Evolutionary conservation across 2,329 filamentous ascomycete species (phyloP).

Genomic region (Sporothrix humicola): DNA sequence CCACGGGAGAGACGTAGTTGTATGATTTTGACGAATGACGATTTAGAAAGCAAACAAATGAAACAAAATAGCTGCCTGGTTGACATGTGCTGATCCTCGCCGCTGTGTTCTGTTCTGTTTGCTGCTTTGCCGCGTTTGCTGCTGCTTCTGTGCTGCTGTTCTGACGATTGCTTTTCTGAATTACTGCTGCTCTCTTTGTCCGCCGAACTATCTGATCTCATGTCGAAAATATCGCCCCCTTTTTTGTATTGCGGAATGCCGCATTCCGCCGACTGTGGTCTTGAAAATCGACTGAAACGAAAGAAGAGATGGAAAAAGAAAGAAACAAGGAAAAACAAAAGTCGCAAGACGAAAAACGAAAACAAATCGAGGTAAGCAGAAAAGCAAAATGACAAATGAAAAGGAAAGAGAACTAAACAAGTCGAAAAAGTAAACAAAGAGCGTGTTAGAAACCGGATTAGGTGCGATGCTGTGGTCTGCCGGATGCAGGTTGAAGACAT

Average conservation of each 20-base stretch:
- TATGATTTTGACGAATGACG: constrained; percentile 23
- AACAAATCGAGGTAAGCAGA: constrained; percentile 12
- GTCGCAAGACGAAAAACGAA: neutral
- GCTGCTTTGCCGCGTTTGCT: constrained; percentile 18
- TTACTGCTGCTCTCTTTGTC: constrained; percentile 35
- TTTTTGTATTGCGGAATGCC: constrained; percentile 21
- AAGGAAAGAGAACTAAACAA: constrained; percentile 25
- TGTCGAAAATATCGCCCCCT: constrained; percentile 34
- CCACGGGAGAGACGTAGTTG: constrained; percentile 22
- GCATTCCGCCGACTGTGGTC: constrained; percentile 29
- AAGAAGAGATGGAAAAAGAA: neutral
- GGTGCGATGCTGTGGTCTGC: neutral
- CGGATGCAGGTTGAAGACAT: constrained; percentile 10
- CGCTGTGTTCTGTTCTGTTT: constrained; percentile 21
- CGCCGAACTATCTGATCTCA: constrained; percentile 38
- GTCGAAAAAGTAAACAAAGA: constrained; percentile 21
- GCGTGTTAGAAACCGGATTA: constrained; percentile 16
- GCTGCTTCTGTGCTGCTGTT: constrained; percentile 12
- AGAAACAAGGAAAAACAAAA: neutral
- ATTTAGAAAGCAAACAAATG: constrained; percentile 19
- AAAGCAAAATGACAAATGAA: constrained; percentile 21
- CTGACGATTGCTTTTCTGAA: constrained; percentile 29
- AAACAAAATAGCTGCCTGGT: constrained; percentile 25
- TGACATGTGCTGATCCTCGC: constrained; percentile 27
- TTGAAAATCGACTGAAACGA: constrained; percentile 31